Evolutionary conservation across 2,329 filamentous ascomycete species (phyloP).

Genomic region (Aspergillus arachidicola): DNA sequence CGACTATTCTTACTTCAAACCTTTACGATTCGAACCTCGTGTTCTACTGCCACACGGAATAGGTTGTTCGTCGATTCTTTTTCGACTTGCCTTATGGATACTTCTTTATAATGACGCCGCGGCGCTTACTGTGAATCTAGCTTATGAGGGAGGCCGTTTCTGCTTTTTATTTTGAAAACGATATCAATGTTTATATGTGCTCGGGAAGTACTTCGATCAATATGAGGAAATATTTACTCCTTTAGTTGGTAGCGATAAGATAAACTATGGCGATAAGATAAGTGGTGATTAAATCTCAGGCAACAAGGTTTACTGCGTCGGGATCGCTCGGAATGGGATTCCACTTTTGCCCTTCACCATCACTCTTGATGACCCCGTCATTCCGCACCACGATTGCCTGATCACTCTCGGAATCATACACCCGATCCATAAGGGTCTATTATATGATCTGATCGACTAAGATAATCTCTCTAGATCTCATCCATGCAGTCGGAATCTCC

Average conservation of each 20-base stretch:
- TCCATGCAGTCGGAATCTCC: conserved; percentile 14
- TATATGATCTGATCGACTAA: no score
- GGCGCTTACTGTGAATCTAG: background rate
- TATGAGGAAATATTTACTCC: background rate
- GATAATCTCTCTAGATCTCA: background rate
- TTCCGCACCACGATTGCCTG: background rate
- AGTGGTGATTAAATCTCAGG: background rate
- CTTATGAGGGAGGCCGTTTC: background rate
- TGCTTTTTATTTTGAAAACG: background rate
- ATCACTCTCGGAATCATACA: background rate
- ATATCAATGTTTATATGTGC: background rate
- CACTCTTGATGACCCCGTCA: background rate
- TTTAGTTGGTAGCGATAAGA: background rate
- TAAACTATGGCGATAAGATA: background rate
- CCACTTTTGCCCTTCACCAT: background rate
- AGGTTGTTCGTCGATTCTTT: background rate
- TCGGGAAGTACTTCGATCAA: background rate
- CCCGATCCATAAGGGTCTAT: background rate
- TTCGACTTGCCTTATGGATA: background rate
- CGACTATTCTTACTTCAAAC: background rate
- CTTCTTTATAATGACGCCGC: background rate
- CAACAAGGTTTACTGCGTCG: background rate
- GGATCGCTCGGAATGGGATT: background rate
- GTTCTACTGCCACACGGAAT: background rate
- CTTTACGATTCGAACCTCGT: background rate